Conservation (phyloP, 345 rosid species). For the Leavenworthia alabamica region DNA sequence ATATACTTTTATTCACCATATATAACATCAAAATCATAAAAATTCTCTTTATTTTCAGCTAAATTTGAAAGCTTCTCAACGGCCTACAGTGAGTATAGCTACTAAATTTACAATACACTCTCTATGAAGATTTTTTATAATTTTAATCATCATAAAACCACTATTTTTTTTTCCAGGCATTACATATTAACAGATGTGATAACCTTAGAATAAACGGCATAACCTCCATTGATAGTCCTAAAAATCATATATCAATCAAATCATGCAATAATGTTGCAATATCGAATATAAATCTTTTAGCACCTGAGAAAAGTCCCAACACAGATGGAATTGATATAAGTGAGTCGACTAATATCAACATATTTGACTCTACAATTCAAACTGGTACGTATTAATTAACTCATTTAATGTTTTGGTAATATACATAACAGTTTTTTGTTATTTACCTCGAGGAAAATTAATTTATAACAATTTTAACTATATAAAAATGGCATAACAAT, state of each 20-base stretch:
- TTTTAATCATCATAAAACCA: background rate
- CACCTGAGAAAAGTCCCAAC: conserved; percentile 18
- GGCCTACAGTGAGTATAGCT: conserved; percentile 10
- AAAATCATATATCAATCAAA: conserved; percentile 9
- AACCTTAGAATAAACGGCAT: conserved; percentile 3
- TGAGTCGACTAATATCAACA: background rate
- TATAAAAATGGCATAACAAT: background rate
- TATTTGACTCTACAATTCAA: conserved; percentile 16
- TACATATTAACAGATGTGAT: background rate
- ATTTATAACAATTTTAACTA: background rate
- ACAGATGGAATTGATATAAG: conserved; percentile 22
- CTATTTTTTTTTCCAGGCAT: background rate
- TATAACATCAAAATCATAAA: background rate
- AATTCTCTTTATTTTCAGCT: background rate
- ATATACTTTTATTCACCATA: background rate
- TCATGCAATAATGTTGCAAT: background rate
- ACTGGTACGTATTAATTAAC: background rate
- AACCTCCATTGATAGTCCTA: conserved; percentile 16
- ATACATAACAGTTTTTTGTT: background rate
- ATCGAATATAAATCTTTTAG: conserved; percentile 10
- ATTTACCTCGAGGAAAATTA: background rate
- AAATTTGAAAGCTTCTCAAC: background rate
- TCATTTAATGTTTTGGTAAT: background rate
- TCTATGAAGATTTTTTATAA: no score
- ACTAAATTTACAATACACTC: background rate